Evolutionary conservation across 208 protist genomes (phyloP).

Genomic region (Leishmania amazonensis): DNA sequence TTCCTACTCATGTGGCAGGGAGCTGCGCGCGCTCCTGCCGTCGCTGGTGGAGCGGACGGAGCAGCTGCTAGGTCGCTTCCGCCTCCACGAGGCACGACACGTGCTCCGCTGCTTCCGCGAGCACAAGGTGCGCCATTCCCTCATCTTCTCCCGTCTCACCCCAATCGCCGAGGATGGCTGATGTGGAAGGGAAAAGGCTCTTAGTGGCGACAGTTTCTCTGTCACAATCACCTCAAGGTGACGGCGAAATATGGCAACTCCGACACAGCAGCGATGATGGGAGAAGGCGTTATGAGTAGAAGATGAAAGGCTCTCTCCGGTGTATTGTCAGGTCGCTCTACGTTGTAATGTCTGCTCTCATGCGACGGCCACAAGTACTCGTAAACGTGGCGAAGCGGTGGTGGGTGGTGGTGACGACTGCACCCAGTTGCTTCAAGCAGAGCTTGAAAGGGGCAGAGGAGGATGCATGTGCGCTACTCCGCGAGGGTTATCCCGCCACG

Average conservation of each 20-base stretch:
- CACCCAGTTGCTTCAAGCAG: background rate
- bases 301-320: background rate
- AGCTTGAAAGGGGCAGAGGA: background rate
- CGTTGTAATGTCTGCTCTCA: background rate
- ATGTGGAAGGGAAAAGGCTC: background rate
- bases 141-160: slow-evolving; percentile 82
- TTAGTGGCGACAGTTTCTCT: background rate
- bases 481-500: background rate
- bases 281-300: background rate
- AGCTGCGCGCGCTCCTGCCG: slow-evolving; percentile 67
- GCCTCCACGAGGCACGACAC: slow-evolving; percentile 66
- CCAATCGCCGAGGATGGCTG: slow-evolving; percentile 38
- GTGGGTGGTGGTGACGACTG: background rate
- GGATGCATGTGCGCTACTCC: background rate
- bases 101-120: slow-evolving; percentile 77
- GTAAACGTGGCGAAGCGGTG: background rate
- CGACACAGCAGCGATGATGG: background rate
- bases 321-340: background rate
- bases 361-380: background rate
- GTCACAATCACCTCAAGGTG: background rate
- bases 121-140: slow-evolving; percentile 75
- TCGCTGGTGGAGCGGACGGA: slow-evolving; percentile 63
- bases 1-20: slow-evolving; percentile 44
- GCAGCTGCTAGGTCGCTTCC: slow-evolving; percentile 66
- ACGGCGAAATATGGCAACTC: background rate